Evolutionary conservation across 1,284 basidiomycete species (phyloP).

Genomic region (Fomitopsis betulina): DNA sequence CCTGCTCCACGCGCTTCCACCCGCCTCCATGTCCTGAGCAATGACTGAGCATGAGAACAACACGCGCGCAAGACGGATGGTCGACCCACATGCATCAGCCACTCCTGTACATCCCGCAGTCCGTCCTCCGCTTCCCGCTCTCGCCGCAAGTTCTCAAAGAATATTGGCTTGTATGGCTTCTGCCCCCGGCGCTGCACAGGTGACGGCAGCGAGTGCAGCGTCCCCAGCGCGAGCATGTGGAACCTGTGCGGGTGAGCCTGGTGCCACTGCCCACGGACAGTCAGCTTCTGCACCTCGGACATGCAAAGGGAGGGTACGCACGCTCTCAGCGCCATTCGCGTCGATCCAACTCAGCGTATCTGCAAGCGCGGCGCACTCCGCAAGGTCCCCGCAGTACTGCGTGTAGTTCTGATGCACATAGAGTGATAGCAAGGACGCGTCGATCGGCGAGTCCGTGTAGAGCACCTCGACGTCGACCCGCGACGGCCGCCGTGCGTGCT

Average conservation of each 20-base stretch:
- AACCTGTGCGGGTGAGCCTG: conserved; percentile 83
- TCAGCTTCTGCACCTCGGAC: neutral
- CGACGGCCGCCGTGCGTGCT: conserved; percentile 66
- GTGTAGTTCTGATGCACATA: conserved; percentile 95
- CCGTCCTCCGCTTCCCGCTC: conserved; percentile 56
- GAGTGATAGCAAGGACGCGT: conserved; percentile 81
- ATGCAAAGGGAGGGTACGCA: conserved; percentile 12
- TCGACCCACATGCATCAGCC: conserved; percentile 39
- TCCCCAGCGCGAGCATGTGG: conserved; percentile 73
- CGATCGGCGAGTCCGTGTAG: conserved; percentile 86
- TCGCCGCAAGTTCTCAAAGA: conserved; percentile 55
- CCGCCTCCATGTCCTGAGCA: conserved; percentile 19
- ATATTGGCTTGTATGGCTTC: conserved; percentile 74
- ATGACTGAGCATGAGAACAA: conserved; percentile 7
- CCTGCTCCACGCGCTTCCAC: conserved; percentile 47
- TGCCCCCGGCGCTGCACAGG: conserved; percentile 79
- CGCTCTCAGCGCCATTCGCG: conserved; percentile 67
- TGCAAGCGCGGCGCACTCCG: conserved; percentile 66
- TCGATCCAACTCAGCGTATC: conserved; percentile 86
- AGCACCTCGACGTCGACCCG: conserved; percentile 83
- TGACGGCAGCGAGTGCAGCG: conserved; percentile 79
- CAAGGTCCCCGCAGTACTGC: conserved; percentile 76
- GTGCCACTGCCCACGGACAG: conserved; percentile 51
- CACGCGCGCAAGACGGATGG: neutral
- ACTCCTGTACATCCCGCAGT: conserved; percentile 49